Evolutionary conservation across 2,329 filamentous ascomycete species (phyloP).

Genomic region (Trichoderma koningiopsis): DNA sequence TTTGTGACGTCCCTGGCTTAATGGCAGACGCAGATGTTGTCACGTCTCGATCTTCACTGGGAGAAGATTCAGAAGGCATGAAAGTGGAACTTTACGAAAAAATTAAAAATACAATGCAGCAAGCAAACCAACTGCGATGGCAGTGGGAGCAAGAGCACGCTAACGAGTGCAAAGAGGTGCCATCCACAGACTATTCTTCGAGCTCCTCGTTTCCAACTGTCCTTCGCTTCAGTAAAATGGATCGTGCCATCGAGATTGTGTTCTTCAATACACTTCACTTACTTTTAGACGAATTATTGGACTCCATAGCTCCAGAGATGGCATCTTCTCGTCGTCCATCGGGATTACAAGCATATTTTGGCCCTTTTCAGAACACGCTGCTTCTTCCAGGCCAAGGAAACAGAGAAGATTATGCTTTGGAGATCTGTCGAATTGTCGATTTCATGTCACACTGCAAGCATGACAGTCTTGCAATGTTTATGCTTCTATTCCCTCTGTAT

Average conservation of each 20-base stretch:
- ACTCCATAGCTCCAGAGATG: neutral
- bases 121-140: neutral
- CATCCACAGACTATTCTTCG: neutral
- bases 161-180: neutral
- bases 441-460: slow-evolving; percentile 5
- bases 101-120: neutral
- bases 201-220: neutral
- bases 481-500: slow-evolving; percentile 12
- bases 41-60: neutral
- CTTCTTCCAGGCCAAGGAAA: neutral
- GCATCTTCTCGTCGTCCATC: neutral
- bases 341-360: neutral
- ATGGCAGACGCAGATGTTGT: neutral
- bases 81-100: neutral
- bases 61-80: neutral
- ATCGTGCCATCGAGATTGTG: slow-evolving; percentile 1
- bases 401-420: neutral
- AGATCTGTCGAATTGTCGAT: slow-evolving; percentile 1
- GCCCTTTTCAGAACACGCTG: neutral
- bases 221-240: neutral
- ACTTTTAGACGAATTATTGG: neutral
- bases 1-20: neutral
- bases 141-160: neutral
- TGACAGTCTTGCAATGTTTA: neutral
- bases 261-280: slow-evolving; percentile 1